Evolutionary conservation across 371 early-diverging fungal species (phyloP), one percentile per base, ranked within the genome.

Genomic region (Lichtheimia hyalospora): DNA sequence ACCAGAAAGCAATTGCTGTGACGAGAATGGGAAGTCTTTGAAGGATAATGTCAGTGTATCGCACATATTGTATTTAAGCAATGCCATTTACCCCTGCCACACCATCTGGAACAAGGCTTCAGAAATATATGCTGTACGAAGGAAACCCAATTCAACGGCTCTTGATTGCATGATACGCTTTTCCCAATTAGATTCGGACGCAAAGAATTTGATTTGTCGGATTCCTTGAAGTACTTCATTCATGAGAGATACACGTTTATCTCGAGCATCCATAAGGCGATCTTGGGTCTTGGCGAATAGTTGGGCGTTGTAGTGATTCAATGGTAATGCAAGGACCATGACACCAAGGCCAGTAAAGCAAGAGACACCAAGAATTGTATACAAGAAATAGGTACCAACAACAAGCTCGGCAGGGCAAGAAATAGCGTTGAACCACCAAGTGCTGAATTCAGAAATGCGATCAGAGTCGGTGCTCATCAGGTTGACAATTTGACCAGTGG

Each of bases 381-480:
- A 87, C 48, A 91, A 59, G 59, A 88, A 77, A 56, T 75, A 81
- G 5, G 86, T 75, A 20, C 88, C 92, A 6, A 89, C 63, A 0
- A 62, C 42, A 1, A 90, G 73, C 52, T 85, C 84, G 20, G 82
- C 74, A 27, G 89, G 88, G 1, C 79, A 74, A 3, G 78, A 75
- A 27, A 85, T 71, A 10, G 82, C 57, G 2, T 74, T 63, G 61
- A 80, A 74, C 71, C 87, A 71, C 65, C 84, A 84, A 50, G 80
- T 76, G 49, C 73, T 58, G 21, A 84, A 75, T 16, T 82, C 79
- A 10, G 84, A 71, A 21, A 95, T 77, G 44, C 91, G 83, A 42
- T 80, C 75, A 5, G 89, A 66, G 62, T 96, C 96, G 1, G 93
- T 88, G n/a, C 94, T 89, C 71, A 95, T 89, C 56, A 96, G 64